These are phyloP conservation scores for Colletotrichum gloeosporioides DNA, from an alignment of 2,329 filamentous ascomycete genomes.

Conservation along the genomic window DNA sequence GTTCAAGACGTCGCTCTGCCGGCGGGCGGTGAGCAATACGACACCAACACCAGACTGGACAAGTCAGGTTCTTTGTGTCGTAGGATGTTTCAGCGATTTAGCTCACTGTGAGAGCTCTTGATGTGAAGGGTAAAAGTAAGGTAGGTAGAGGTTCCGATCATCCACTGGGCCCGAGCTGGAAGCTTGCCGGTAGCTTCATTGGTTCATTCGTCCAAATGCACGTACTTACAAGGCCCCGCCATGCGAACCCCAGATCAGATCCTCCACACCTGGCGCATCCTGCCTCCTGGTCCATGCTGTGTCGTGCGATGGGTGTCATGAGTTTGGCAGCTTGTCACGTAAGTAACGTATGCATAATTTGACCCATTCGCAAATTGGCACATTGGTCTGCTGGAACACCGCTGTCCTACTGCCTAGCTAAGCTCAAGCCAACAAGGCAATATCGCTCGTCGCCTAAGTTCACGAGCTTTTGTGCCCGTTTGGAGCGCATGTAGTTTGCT, in stretches of 20 bases:
- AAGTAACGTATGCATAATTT: not conserved
- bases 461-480: not conserved
- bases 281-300: not conserved
- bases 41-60: not conserved
- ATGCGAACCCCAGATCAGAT: not conserved
- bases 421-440: not conserved
- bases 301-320: not conserved
- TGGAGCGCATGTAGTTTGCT: not conserved
- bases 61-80: not conserved
- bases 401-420: not conserved
- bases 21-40: not conserved
- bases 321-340: not conserved
- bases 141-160: not conserved
- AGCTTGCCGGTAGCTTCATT: not conserved
- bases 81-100: constrained; percentile 9
- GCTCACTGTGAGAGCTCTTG: not conserved
- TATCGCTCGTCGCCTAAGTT: not conserved
- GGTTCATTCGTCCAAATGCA: not conserved
- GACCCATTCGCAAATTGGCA: not conserved
- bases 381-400: not conserved
- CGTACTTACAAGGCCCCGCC: not conserved
- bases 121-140: not conserved
- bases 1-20: not conserved
- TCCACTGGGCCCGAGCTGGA: not conserved
- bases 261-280: not conserved